phyloP scores from a whole-genome alignment of 2,329 filamentous ascomycete species.

The Aspergillus sp. region DNA sequence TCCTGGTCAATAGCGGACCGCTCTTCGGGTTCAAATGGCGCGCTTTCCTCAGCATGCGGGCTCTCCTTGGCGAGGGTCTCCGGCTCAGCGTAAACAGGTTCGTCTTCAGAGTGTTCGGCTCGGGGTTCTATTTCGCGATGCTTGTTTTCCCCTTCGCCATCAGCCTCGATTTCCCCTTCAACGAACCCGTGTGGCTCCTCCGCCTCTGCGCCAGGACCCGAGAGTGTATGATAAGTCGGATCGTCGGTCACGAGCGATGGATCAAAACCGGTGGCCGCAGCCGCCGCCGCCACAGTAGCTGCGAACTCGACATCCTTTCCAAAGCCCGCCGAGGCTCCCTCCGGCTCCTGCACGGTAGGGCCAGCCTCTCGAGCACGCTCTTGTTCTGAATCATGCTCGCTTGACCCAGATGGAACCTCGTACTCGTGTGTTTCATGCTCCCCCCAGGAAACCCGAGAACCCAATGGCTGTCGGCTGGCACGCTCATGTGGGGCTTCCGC shows the following conservation, averaged over 20 bases:
- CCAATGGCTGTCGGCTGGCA: conserved; percentile 33
- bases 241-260: conserved; percentile 61
- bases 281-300: conserved; percentile 58
- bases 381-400: not conserved
- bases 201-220: conserved; percentile 42
- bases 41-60: no score
- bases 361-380: no score
- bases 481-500: conserved; percentile 37
- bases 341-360: no score
- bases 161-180: conserved; percentile 41
- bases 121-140: conserved; percentile 4
- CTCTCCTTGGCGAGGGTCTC: conserved; percentile 5
- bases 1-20: conserved; percentile 13
- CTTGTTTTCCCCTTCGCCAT: conserved; percentile 21
- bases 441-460: conserved; percentile 56
- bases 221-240: conserved; percentile 52
- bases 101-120: conserved; percentile 7
- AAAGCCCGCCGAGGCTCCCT: conserved; percentile 38
- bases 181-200: conserved; percentile 34
- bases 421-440: conserved; percentile 57
- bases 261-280: conserved; percentile 61
- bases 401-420: conserved; percentile 45
- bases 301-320: conserved; percentile 60
- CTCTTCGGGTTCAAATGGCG: no score
- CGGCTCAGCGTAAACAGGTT: conserved; percentile 14